Percentiles rank a stretch among this genome's conserved stretches.
Conservation (phyloP, 257 asterid species). For the Prunella vulgaris region DNA sequence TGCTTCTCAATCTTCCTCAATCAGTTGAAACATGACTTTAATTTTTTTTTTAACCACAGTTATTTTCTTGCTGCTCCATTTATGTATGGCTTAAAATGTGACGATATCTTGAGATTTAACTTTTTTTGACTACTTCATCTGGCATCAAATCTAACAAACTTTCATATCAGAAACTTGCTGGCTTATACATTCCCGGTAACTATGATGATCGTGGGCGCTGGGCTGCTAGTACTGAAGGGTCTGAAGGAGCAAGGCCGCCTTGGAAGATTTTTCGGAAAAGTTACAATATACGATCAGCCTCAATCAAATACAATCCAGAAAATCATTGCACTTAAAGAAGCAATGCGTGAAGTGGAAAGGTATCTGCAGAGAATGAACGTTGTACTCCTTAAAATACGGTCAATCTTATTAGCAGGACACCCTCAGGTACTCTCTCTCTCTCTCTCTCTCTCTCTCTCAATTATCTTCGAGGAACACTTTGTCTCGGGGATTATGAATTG, state of each 20-base stretch:
- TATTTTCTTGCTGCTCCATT: not conserved
- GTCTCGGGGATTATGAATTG: not conserved
- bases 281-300: constrained; percentile 89
- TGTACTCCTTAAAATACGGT: constrained; percentile 73
- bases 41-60: not conserved
- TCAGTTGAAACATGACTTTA: not conserved
- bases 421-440: constrained; percentile 82
- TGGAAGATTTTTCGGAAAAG: constrained; percentile 86
- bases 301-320: constrained; percentile 91
- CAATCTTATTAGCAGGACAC: constrained; percentile 81
- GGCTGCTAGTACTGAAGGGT: constrained; percentile 80
- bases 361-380: constrained; percentile 78
- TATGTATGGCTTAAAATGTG: not conserved
- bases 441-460: no score
- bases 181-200: constrained; percentile 62
- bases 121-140: not conserved
- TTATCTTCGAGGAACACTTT: no score
- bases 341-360: constrained; percentile 86
- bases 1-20: not conserved
- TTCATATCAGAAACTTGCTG: constrained; percentile 69
- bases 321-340: constrained; percentile 85
- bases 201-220: constrained; percentile 66
- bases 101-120: not conserved
- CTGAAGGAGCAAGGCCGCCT: constrained; percentile 98
- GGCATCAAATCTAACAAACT: not conserved